A percentile compares a stretch with the other conserved stretches of the same genome.
These are phyloP conservation scores for Remersonia thermophila DNA, from an alignment of 2,329 filamentous ascomycete genomes.

Conservation along the genomic window DNA sequence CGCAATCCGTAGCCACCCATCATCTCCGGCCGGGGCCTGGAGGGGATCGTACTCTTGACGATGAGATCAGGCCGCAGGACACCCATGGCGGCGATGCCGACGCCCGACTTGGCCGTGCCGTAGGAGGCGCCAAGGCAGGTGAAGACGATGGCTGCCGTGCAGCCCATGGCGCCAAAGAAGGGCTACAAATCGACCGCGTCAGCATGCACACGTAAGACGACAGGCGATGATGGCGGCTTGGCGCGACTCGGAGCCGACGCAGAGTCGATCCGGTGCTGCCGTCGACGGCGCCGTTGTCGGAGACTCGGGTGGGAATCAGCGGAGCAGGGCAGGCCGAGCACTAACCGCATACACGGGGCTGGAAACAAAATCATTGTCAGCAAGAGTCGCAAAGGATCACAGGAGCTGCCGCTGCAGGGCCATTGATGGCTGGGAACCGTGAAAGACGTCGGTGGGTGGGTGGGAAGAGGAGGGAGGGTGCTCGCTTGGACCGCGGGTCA, in stretches of 20 bases:
- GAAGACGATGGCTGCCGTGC: slow-evolving; percentile 51
- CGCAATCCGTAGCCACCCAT: too few species aligned
- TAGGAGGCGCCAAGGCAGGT: slow-evolving; percentile 68
- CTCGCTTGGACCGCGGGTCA: background rate
- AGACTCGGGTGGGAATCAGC: slow-evolving; percentile 1
- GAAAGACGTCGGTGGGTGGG: too few species aligned
- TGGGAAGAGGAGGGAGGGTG: slow-evolving; percentile 8
- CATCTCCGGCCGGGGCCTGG: background rate
- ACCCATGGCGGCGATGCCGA: slow-evolving; percentile 97
- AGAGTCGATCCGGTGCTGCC: slow-evolving; percentile 18
- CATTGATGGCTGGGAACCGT: slow-evolving; percentile 4
- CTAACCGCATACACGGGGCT: slow-evolving; percentile 99
- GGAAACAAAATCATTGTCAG: slow-evolving; percentile 29
- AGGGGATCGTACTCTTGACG: slow-evolving; percentile 74
- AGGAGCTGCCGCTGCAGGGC: too few species aligned
- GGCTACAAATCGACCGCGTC: slow-evolving; percentile 32
- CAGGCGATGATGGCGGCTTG: slow-evolving; percentile 10
- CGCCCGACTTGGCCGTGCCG: slow-evolving; percentile 97
- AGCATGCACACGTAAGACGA: slow-evolving; percentile 4
- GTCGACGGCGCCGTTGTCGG: slow-evolving; percentile 12
- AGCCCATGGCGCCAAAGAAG: slow-evolving; percentile 97
- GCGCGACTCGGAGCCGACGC: slow-evolving; percentile 9
- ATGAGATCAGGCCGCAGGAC: slow-evolving; percentile 95
- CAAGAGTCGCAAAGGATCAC: slow-evolving; percentile 6
- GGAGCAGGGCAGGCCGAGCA: slow-evolving; percentile 35